Evolutionary conservation across 352 stramenopile species (phyloP).

Genomic region (Phytophthora citrophthora): DNA sequence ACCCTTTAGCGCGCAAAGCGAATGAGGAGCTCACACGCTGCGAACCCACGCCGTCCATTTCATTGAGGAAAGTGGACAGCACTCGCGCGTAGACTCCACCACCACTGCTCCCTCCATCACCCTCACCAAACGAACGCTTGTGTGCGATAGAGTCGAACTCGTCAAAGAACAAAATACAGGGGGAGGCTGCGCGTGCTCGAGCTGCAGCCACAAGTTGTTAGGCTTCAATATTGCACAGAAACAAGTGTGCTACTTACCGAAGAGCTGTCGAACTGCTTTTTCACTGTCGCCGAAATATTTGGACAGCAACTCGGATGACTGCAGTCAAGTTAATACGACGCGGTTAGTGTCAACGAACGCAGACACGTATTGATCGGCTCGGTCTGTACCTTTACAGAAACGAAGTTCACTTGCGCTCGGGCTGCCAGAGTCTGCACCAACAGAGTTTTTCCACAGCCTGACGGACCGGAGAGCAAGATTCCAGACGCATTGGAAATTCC

Average conservation of each 20-base stretch:
- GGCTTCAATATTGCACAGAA: not conserved
- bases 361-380: too few species aligned
- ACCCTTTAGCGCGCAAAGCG: constrained; percentile 11
- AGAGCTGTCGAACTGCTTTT: constrained; percentile 78
- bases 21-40: constrained; percentile 28
- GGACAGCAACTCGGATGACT: constrained; percentile 86
- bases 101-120: constrained; percentile 44
- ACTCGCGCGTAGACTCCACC: constrained; percentile 80
- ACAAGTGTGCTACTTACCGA: constrained; percentile 48
- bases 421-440: constrained; percentile 71
- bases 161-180: constrained; percentile 88
- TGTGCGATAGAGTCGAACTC: constrained; percentile 86
- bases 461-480: constrained; percentile 81
- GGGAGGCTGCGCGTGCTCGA: constrained; percentile 68
- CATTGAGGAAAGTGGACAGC: constrained; percentile 85
- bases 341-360: constrained; percentile 1
- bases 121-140: constrained; percentile 67
- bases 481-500: constrained; percentile 71
- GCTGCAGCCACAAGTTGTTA: constrained; percentile 36
- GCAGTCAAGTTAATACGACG: constrained; percentile 5
- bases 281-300: constrained; percentile 91
- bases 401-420: constrained; percentile 74
- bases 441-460: constrained; percentile 84
- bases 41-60: constrained; percentile 82
- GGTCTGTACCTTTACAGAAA: constrained; percentile 74